phyloP scores from a whole-genome alignment of 805 yeast genomes.

The Ogataea salicorniae region DNA sequence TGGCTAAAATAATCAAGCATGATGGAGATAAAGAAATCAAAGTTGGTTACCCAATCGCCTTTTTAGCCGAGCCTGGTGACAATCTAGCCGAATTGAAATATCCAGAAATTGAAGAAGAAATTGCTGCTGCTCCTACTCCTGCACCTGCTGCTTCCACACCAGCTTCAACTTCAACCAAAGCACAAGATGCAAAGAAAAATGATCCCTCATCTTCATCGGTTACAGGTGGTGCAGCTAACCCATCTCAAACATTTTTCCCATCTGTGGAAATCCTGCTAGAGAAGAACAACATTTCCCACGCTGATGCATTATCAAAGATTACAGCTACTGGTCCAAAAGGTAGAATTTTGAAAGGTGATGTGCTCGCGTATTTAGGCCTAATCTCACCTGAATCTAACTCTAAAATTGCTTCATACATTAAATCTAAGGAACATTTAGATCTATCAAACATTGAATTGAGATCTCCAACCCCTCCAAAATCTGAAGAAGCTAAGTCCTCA shows the following conservation, averaged over 20 bases:
- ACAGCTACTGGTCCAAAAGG: conserved; percentile 88
- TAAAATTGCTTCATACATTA: conserved; percentile 51
- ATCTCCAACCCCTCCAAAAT: conserved; percentile 7
- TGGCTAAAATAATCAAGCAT: conserved; percentile 67
- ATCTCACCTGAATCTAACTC: conserved; percentile 53
- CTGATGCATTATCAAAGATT: conserved; percentile 67
- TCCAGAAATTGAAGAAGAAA: conserved; percentile 40
- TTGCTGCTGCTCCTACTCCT: conserved; percentile 14
- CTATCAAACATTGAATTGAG: conserved; percentile 58
- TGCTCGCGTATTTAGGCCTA: conserved; percentile 73
- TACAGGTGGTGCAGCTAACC: conserved; percentile 45
- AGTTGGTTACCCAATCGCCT: conserved; percentile 90
- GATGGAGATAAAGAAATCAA: conserved; percentile 77
- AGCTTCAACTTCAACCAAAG: conserved; percentile 14
- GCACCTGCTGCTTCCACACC: conserved; percentile 14
- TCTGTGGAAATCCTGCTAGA: conserved; percentile 67
- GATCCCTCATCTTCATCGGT: conserved; percentile 19
- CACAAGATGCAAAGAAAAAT: conserved; percentile 18
- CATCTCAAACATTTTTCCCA: conserved; percentile 66
- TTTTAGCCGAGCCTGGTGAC: conserved; percentile 82
- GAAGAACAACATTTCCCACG: conserved; percentile 55
- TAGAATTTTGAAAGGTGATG: conserved; percentile 85
- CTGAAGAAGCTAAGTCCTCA: conserved; percentile 1
- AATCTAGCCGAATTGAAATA: conserved; percentile 59
- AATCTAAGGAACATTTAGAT: conserved; percentile 59